Percentiles rank a stretch among this genome's conserved stretches.
phyloP scores from a whole-genome alignment of 2,329 filamentous ascomycete genomes.

The Dactylellina cionopaga region DNA sequence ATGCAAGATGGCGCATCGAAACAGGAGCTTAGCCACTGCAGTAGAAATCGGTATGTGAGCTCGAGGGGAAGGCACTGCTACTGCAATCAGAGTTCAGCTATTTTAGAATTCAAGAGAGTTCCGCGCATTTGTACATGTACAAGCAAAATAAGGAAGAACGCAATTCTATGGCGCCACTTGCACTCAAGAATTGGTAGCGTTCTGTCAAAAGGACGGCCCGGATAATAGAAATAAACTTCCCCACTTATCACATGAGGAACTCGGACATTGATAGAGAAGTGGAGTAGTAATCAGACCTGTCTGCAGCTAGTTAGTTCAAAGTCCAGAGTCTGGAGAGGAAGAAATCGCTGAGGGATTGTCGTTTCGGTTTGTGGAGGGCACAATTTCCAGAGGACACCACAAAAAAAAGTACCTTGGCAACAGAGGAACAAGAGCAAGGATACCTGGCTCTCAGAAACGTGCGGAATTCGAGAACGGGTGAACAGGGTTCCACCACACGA shows the following conservation, averaged over 20 bases:
- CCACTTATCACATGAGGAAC: slow-evolving; percentile 48
- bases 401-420: neutral
- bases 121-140: neutral
- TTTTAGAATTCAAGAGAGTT: neutral
- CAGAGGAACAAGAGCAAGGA: slow-evolving; percentile 13
- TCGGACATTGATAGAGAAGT: slow-evolving; percentile 25
- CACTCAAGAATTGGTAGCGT: neutral
- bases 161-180: neutral
- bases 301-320: slow-evolving; percentile 4
- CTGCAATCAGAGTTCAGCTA: neutral
- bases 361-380: slow-evolving; percentile 14
- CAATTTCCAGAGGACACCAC: slow-evolving; percentile 17
- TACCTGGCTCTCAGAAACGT: slow-evolving; percentile 22
- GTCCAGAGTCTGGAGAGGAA: neutral
- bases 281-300: slow-evolving; percentile 42
- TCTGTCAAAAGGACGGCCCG: slow-evolving; percentile 28
- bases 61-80: neutral
- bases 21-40: slow-evolving; percentile 25
- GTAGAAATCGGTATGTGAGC: neutral
- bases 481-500: slow-evolving; percentile 10
- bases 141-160: neutral
- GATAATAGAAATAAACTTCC: slow-evolving; percentile 33
- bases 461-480: slow-evolving; percentile 35
- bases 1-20: slow-evolving; percentile 16
- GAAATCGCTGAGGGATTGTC: neutral